A percentile compares a stretch with the other conserved stretches of the same genome.
Conservation (phyloP, 2,329 filamentous ascomycete species). For the Botrytis cinerea region DNA sequence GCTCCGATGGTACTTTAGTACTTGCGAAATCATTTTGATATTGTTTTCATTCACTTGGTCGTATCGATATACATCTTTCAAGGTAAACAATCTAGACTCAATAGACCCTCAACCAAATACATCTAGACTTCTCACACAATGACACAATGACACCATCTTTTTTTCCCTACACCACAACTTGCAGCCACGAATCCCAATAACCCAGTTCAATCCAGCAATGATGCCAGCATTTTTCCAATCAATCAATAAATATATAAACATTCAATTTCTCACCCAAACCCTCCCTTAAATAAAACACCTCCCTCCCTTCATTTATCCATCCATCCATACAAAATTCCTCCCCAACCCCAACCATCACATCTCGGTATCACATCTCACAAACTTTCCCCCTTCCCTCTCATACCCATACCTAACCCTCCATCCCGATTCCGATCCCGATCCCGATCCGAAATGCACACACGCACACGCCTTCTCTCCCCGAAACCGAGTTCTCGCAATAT, state of each 20-base stretch:
- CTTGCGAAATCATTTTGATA: not conserved
- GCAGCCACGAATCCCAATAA: not conserved
- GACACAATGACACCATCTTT: not conserved
- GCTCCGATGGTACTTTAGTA: not conserved
- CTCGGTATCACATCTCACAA: constrained; percentile 13
- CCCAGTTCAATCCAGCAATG: not conserved
- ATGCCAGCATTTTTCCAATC: not conserved
- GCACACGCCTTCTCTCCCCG: no score
- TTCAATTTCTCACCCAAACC: not conserved
- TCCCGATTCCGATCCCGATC: not conserved
- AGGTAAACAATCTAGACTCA: not conserved
- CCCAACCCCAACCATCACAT: not conserved
- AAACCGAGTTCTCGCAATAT: not conserved
- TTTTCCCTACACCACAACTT: not conserved
- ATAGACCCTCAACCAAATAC: not conserved
- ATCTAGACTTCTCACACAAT: not conserved
- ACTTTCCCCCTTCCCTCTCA: not conserved
- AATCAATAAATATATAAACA: not conserved
- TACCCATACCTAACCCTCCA: not conserved
- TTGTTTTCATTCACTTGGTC: not conserved
- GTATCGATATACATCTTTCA: not conserved
- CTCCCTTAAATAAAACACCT: no score
- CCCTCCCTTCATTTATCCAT: not conserved
- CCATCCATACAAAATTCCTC: not conserved
- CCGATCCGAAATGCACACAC: not conserved